Evolutionary conservation across 2,329 filamentous ascomycete genomes (phyloP).

Genomic region (Microsporum ferrugineum): DNA sequence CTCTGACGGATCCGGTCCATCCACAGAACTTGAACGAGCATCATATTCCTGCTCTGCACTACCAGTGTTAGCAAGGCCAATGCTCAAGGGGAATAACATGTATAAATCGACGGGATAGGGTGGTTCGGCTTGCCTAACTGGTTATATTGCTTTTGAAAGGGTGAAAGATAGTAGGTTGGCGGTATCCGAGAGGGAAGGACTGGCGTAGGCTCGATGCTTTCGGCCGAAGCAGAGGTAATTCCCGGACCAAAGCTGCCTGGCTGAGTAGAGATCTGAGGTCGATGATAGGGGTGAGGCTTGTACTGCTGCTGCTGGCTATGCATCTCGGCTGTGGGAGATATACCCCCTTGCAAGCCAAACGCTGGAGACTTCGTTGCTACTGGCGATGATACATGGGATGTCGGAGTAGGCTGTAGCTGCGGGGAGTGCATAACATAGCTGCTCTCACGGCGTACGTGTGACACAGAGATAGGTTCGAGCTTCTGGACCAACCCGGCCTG

Average conservation of each 20-base stretch:
- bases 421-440: slow-evolving; percentile 46
- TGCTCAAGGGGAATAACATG: neutral
- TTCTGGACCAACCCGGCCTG: slow-evolving; percentile 68
- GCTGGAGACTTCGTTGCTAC: slow-evolving; percentile 51
- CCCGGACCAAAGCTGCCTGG: slow-evolving; percentile 26
- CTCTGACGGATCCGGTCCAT: slow-evolving; percentile 59
- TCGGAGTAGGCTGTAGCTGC: slow-evolving; percentile 68
- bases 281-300: slow-evolving; percentile 6
- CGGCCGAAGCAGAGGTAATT: slow-evolving; percentile 24
- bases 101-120: neutral
- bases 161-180: slow-evolving; percentile 61
- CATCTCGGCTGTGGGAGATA: slow-evolving; percentile 50
- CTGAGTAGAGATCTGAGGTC: neutral
- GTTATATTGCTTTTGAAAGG: slow-evolving; percentile 88
- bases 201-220: slow-evolving; percentile 17
- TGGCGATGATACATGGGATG: slow-evolving; percentile 64
- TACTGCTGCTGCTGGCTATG: slow-evolving; percentile 40
- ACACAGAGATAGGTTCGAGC: slow-evolving; percentile 39
- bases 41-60: slow-evolving; percentile 92
- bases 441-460: slow-evolving; percentile 32
- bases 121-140: slow-evolving; percentile 72
- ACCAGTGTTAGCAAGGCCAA: neutral
- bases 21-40: slow-evolving; percentile 75
- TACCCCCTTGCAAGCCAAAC: slow-evolving; percentile 48
- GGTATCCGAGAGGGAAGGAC: slow-evolving; percentile 26